Conservation (phyloP, 768 basidiomycete species). For the Suillus alpinus region DNA sequence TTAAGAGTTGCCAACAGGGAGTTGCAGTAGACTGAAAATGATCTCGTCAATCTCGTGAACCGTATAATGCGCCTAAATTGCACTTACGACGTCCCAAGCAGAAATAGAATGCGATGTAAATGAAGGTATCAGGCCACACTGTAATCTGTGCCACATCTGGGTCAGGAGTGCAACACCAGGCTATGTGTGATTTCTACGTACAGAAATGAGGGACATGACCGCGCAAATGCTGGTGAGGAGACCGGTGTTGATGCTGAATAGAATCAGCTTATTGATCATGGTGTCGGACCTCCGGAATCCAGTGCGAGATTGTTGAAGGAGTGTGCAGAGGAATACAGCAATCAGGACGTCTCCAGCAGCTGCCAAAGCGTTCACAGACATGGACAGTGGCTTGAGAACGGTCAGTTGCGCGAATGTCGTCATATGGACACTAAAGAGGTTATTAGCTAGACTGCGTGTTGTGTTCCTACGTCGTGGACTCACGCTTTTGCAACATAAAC, state of each 20-base stretch:
- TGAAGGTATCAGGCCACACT: slow-evolving; percentile 44
- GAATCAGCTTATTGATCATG: slow-evolving; percentile 49
- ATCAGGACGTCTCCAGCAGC: slow-evolving; percentile 49
- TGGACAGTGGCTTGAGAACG: slow-evolving; percentile 48
- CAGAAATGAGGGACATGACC: slow-evolving; percentile 51
- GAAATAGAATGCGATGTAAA: slow-evolving; percentile 61
- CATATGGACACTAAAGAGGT: slow-evolving; percentile 32
- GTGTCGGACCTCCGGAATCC: slow-evolving; percentile 55
- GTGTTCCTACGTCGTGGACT: slow-evolving; percentile 9
- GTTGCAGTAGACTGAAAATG: slow-evolving; percentile 51
- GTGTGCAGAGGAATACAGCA: slow-evolving; percentile 41
- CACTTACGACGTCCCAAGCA: slow-evolving; percentile 53
- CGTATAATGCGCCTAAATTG: background rate
- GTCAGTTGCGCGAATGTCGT: slow-evolving; percentile 43
- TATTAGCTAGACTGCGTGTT: slow-evolving; percentile 4
- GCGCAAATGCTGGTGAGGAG: slow-evolving; percentile 47
- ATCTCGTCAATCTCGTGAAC: slow-evolving; percentile 1
- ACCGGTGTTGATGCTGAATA: slow-evolving; percentile 50
- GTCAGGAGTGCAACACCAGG: background rate
- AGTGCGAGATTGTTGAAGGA: slow-evolving; percentile 48
- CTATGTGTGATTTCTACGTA: slow-evolving; percentile 14
- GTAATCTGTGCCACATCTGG: slow-evolving; percentile 36
- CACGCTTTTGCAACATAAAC: slow-evolving; percentile 37
- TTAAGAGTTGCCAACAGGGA: slow-evolving; percentile 61
- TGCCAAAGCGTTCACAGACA: slow-evolving; percentile 49